Percentiles rank a stretch among this genome's conserved stretches.
Conservation (phyloP, 2,329 filamentous ascomycete genomes). For the Scedosporium apiospermum region DNA sequence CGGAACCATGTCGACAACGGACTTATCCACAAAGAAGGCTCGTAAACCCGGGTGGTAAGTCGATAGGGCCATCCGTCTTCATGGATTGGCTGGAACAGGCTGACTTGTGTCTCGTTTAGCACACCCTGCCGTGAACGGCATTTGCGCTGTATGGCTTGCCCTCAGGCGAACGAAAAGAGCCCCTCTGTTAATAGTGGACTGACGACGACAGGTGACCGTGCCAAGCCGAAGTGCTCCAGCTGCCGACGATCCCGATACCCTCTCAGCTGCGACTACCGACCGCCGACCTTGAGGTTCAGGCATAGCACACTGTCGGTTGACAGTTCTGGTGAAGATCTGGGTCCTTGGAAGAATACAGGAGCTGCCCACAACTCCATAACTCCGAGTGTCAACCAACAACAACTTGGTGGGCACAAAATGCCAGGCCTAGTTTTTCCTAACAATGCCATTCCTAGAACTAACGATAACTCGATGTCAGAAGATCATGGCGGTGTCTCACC, state of each 20-base stretch:
- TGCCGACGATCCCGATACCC: not conserved
- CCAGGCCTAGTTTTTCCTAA: no score
- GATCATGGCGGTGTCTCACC: no score
- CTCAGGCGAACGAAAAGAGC: not conserved
- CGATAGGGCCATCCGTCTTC: not conserved
- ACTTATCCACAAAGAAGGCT: not conserved
- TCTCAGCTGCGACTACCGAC: not conserved
- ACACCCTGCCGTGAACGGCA: not conserved
- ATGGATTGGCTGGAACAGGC: not conserved
- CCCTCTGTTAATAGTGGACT: not conserved
- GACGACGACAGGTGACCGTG: not conserved
- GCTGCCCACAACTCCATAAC: no score
- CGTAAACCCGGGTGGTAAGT: not conserved
- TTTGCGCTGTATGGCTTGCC: not conserved
- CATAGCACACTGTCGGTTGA: not conserved
- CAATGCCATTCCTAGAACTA: no score
- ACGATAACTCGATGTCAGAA: no score
- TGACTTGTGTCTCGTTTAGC: not conserved
- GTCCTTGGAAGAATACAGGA: no score
- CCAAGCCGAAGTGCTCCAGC: constrained; percentile 1
- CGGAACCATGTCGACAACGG: not conserved
- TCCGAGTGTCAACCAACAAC: no score
- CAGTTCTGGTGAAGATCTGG: no score
- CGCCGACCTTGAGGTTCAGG: not conserved
- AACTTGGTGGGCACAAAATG: no score